Percentiles rank a stretch among this genome's conserved stretches.
These are phyloP conservation scores for Aphanomyces cochlioides DNA, from an alignment of 352 stramenopile species.

Conservation along the genomic window DNA sequence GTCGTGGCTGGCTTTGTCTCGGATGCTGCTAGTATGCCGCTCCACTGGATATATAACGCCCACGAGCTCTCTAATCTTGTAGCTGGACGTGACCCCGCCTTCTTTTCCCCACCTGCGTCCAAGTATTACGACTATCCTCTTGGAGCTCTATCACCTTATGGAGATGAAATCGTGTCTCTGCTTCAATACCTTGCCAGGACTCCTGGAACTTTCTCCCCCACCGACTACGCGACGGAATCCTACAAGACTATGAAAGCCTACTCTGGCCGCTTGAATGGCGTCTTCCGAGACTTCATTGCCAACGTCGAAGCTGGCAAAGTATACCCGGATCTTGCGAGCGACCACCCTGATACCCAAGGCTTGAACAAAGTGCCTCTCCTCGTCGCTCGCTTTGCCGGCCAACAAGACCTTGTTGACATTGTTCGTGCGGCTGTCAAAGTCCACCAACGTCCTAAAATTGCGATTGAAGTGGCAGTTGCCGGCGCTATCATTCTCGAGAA, in stretches of 20 bases:
- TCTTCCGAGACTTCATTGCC: slow-evolving; percentile 62
- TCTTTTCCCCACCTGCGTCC: slow-evolving; percentile 55
- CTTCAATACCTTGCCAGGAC: slow-evolving; percentile 47
- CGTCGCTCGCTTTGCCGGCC: slow-evolving; percentile 49
- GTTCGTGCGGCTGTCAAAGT: slow-evolving; percentile 47
- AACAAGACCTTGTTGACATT: slow-evolving; percentile 42
- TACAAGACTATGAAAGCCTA: slow-evolving; percentile 58
- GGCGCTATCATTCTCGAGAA: slow-evolving; percentile 50
- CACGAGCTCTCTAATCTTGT: slow-evolving; percentile 45
- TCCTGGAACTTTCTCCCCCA: slow-evolving; percentile 37
- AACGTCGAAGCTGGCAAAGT: slow-evolving; percentile 60
- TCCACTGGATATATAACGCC: slow-evolving; percentile 75
- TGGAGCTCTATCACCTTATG: slow-evolving; percentile 56
- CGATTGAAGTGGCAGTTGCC: slow-evolving; percentile 50
- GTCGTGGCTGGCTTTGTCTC: slow-evolving; percentile 54
- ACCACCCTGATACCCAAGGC: slow-evolving; percentile 56
- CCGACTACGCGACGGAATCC: slow-evolving; percentile 36
- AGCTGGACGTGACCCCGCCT: slow-evolving; percentile 39
- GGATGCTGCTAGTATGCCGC: slow-evolving; percentile 61
- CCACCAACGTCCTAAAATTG: slow-evolving; percentile 51
- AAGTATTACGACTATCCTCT: slow-evolving; percentile 62
- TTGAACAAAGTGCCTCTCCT: slow-evolving; percentile 57
- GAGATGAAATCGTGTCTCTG: slow-evolving; percentile 59
- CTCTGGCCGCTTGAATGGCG: slow-evolving; percentile 54
- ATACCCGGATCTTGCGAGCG: slow-evolving; percentile 48